Base-by-base conservation (phyloP, 768 basidiomycete genomes). In the Phaeotremella skinneri region DNA sequence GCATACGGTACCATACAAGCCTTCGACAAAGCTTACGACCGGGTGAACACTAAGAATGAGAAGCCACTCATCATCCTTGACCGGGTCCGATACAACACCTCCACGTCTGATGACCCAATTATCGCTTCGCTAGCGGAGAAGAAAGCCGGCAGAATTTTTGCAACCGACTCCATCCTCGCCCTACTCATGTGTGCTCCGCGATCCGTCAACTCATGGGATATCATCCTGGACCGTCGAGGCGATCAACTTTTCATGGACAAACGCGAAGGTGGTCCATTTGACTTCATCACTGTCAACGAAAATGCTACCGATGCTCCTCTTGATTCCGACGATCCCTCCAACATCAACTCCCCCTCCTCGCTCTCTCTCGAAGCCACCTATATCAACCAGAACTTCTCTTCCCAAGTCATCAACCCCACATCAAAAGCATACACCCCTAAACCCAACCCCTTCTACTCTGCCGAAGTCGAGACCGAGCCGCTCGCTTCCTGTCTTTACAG, bases 201-300 rank as follows among this genome's bases (percentile, higher is more conserved):
- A 66, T 92, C 91, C 13, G 91, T 93, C 59, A 92, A 96, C 79
- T 93, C 94, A 3, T 99, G 96, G 96, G 96, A 99, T 73, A 92
- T 99, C 53, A 89, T 99, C 62, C 88, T 98, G 67, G 82, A 90
- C 29, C 87, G 91, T 29, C 91, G 96, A 74, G 93, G 91, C 41
- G 86, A 91, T 80, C 89, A 86, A 73, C 80, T 99, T 7, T 98
- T 89, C 82, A 84, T 99, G 64, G 96, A 99, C 82, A 98, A 98
- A 80, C 89, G 96, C 59, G 79, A 79, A 60, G 93, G 92, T 16
- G 93, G 94, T 55, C 90, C 93, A 2, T 96, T 97, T 78, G 82
- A 99, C 78, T 93, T 88, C 34, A 87, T 97, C 58, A 96, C 93
- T 17, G 96, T 99, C 70, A 98, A 99, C 79, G 96, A 99, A 81